Conservation (phyloP, 495 filamentous ascomycete species). For the Penicillium cinerascens region DNA sequence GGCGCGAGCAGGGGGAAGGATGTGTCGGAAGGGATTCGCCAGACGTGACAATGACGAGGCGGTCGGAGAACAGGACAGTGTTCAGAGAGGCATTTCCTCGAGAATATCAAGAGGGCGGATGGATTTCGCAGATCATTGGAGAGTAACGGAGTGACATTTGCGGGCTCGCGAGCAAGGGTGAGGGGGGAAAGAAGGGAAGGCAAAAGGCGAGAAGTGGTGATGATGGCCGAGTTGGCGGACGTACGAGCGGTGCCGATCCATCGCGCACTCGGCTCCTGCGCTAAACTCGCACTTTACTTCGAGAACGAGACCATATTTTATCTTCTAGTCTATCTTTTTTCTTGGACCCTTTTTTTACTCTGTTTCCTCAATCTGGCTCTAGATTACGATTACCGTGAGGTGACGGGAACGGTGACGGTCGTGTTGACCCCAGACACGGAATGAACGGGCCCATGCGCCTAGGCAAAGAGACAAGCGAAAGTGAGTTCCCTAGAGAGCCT, state of each 20-base stretch:
- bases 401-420: no score
- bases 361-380: neutral
- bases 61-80: slow-evolving; percentile 12
- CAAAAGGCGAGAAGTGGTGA: slow-evolving; percentile 17
- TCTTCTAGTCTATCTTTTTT: neutral
- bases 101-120: slow-evolving; percentile 17
- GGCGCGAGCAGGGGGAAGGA: neutral
- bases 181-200: slow-evolving; percentile 10
- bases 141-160: slow-evolving; percentile 12
- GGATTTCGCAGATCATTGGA: slow-evolving; percentile 20
- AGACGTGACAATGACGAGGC: slow-evolving; percentile 31
- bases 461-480: neutral
- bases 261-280: neutral
- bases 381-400: no score
- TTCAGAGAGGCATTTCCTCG: slow-evolving; percentile 19
- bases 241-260: slow-evolving; percentile 11
- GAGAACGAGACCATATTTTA: neutral
- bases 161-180: neutral
- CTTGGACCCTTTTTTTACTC: neutral
- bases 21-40: slow-evolving; percentile 16
- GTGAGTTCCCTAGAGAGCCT: neutral
- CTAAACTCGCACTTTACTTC: neutral
- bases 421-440: neutral
- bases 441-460: slow-evolving; percentile 3
- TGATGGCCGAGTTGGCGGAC: slow-evolving; percentile 9